Percentiles rank a stretch among this genome's conserved stretches.
phyloP scores from a whole-genome alignment of 305 asterid genomes.

The Plantago rigida region DNA sequence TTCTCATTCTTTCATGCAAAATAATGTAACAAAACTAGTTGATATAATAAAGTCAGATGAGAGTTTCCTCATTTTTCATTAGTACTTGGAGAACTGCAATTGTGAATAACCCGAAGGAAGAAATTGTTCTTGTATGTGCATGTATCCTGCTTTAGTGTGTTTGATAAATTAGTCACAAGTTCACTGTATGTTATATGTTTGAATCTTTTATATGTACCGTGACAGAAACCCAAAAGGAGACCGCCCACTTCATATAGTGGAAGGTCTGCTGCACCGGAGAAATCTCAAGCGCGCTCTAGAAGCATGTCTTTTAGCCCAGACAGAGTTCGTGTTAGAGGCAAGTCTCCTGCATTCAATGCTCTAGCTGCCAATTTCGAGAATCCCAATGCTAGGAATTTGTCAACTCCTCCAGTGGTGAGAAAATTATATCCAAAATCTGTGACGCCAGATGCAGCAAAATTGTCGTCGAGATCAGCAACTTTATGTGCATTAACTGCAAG shows the following conservation, averaged over 20 bases:
- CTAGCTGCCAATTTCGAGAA: constrained; percentile 82
- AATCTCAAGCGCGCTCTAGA: constrained; percentile 73
- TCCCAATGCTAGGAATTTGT: constrained; percentile 67
- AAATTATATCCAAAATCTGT: constrained; percentile 69
- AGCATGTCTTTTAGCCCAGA: constrained; percentile 81
- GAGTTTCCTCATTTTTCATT: too few species aligned
- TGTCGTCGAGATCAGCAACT: constrained; percentile 65
- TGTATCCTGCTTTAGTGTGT: not conserved
- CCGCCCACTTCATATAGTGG: constrained; percentile 58
- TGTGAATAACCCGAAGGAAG: too few species aligned
- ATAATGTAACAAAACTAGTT: too few species aligned
- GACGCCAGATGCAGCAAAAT: constrained; percentile 41
- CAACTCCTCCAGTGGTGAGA: constrained; percentile 82
- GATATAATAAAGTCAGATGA: too few species aligned
- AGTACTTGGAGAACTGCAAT: too few species aligned
- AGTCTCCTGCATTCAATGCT: constrained; percentile 95
- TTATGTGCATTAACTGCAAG: constrained; percentile 56
- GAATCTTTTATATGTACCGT: constrained; percentile 16
- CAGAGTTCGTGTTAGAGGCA: constrained; percentile 83
- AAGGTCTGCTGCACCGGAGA: constrained; percentile 73
- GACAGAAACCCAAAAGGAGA: constrained; percentile 85
- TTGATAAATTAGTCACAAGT: not conserved
- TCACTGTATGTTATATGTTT: not conserved
- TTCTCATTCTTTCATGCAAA: too few species aligned
- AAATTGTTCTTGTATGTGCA: too few species aligned